Conservation (phyloP, 1,284 basidiomycete species). For the Sparassis latifolia region DNA sequence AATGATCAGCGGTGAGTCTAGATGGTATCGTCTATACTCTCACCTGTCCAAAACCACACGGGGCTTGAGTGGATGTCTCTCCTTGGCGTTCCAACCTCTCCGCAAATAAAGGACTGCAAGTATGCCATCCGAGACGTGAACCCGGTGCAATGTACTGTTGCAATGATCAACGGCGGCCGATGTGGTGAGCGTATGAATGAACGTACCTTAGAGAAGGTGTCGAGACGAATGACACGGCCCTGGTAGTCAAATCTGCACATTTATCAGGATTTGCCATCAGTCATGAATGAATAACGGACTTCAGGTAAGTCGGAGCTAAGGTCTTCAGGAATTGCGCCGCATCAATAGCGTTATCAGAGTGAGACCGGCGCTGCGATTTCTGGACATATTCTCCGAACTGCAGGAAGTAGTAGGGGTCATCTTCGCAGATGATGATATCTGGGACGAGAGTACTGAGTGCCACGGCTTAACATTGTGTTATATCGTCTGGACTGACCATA, state of each 20-base stretch:
- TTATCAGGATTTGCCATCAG: conserved; percentile 6
- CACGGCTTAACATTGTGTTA: not conserved
- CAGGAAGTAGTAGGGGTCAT: conserved; percentile 81
- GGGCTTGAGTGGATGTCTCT: conserved; percentile 68
- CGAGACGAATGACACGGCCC: conserved; percentile 73
- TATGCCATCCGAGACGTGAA: conserved; percentile 75
- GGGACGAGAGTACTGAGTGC: not conserved
- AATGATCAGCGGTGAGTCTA: not conserved
- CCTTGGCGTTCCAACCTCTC: conserved; percentile 73
- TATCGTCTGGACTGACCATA: conserved; percentile 41
- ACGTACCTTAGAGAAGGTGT: conserved; percentile 72
- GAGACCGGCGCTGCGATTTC: conserved; percentile 33
- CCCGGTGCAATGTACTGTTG: conserved; percentile 67
- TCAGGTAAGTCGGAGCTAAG: conserved; percentile 66
- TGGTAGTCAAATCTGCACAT: conserved; percentile 56
- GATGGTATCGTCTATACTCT: not conserved
- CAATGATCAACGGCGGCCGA: not conserved
- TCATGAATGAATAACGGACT: conserved; percentile 26
- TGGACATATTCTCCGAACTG: conserved; percentile 51
- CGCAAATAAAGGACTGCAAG: conserved; percentile 61
- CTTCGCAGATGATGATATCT: conserved; percentile 73
- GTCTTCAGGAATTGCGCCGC: conserved; percentile 43
- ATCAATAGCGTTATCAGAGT: conserved; percentile 11
- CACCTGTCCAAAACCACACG: conserved; percentile 68
- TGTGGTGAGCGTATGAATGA: not conserved